Percentiles rank a stretch among this genome's conserved stretches.
These are phyloP conservation scores for Blastobotrys illinoisensis DNA, from an alignment of 1,139 yeast species.

Conservation along the genomic window DNA sequence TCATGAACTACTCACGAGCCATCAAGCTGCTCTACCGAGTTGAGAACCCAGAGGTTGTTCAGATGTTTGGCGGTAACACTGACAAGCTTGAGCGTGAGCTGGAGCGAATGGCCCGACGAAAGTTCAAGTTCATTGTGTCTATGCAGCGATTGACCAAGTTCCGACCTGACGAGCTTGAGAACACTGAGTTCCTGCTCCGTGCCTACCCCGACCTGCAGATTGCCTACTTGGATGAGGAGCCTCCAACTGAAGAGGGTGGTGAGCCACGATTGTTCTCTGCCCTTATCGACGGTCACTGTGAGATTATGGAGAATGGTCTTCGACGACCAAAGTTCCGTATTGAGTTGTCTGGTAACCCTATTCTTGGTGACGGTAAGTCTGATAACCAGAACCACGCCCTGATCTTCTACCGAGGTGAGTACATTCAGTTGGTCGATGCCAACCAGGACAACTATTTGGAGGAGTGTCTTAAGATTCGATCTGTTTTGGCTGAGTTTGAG, in stretches of 20 bases:
- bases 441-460: conserved; percentile 97
- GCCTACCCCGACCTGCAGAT: conserved; percentile 98
- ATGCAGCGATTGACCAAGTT: conserved; percentile 98
- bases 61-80: conserved; percentile 97
- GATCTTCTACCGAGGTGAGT: conserved; percentile 98
- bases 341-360: conserved; percentile 97
- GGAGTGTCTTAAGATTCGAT: conserved; percentile 96
- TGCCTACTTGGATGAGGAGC: conserved; percentile 95
- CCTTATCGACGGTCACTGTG: conserved; percentile 97
- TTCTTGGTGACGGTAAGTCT: conserved; percentile 98
- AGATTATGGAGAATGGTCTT: conserved; percentile 93
- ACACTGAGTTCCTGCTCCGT: conserved; percentile 94
- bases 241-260: conserved; percentile 83
- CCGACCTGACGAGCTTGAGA: conserved; percentile 96
- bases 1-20: conserved; percentile 98
- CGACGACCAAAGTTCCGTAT: conserved; percentile 98
- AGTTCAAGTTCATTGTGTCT: conserved; percentile 93
- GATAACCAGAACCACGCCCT: conserved; percentile 98
- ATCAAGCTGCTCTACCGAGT: conserved; percentile 95
- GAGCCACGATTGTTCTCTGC: conserved; percentile 97
- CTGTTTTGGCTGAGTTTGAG: conserved; percentile 96
- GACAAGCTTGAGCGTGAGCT: conserved; percentile 91
- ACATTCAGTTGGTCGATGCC: conserved; percentile 95
- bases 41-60: conserved; percentile 98
- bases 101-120: conserved; percentile 99